Conservation (phyloP, 495 filamentous ascomycete species). For the Penicillium manginii region DNA sequence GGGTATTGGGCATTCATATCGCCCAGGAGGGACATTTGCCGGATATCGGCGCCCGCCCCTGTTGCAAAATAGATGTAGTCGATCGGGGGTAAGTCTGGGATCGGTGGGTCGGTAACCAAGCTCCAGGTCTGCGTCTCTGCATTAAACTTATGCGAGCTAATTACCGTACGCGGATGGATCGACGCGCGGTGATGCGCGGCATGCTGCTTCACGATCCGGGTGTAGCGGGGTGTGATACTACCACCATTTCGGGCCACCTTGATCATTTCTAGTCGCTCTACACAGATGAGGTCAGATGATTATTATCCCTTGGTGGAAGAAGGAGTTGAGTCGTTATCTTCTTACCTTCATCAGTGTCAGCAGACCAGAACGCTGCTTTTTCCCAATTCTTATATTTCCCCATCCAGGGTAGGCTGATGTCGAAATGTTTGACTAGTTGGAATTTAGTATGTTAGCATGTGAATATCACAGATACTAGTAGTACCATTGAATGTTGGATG, state of each 20-base stretch:
- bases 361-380: conserved; percentile 65
- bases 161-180: conserved; percentile 53
- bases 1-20: conserved; percentile 55
- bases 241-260: conserved; percentile 62
- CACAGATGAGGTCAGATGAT: background rate
- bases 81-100: conserved; percentile 53
- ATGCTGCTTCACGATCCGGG: conserved; percentile 56
- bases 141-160: conserved; percentile 41
- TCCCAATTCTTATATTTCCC: conserved; percentile 68
- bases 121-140: conserved; percentile 50
- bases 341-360: conserved; percentile 57
- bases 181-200: conserved; percentile 45
- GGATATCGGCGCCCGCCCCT: conserved; percentile 55
- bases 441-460: background rate
- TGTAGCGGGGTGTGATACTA: conserved; percentile 62
- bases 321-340: background rate
- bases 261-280: conserved; percentile 61
- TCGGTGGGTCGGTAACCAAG: conserved; percentile 51
- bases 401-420: conserved; percentile 66
- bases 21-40: conserved; percentile 52
- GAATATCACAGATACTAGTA: background rate
- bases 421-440: conserved; percentile 61
- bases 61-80: conserved; percentile 71
- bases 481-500: background rate
- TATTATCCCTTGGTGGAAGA: background rate